Evolutionary conservation across 2,329 filamentous ascomycete genomes (phyloP), one percentile per base, ranked within the genome.

Genomic region (Exserohilum turcica): DNA sequence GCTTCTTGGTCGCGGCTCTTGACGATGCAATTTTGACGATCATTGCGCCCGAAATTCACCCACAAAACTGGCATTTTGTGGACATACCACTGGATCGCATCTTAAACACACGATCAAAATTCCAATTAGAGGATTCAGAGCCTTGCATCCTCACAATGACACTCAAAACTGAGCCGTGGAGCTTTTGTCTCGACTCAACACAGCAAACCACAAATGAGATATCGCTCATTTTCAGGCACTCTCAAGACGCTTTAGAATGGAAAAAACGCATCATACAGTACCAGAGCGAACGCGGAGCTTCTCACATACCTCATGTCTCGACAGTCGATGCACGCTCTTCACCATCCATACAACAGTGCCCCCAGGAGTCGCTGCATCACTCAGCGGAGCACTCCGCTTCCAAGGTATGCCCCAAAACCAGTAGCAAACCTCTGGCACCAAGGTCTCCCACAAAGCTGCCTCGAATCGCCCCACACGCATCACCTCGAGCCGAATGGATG

Each of bases 61-160:
- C 64, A 7, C 50, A 52, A 44, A 33, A 61, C 1, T 47, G 66
- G 9, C 39, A 51, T 1, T 71, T 70, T 43, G 39, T 74, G 10
- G 70, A 73, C 24, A 55, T 75, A 24, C 67, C 70, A 6, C 28
- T 71, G 16, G 24, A 38, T 10, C 58, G 65, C 21, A 65, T 74
- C 32, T 16, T 52, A 12, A 43, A 50, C 8, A 49, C 48, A 3
- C 27, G 37, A 1, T 38, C 50, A 13, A 53, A 53, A 33, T 58
- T 52, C 10, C 47, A 33, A 40, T 39, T n/a, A 3, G 59, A 48
- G 6, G 44, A 54, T 8, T 37, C 54, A 8, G 56, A 61, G 15
- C 61, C 69, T 3, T 68, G 64, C 61, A 59, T 65, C 18, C 38
- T 70, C 6, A 32, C 61, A 9, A 24, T 73, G 7, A 48, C 47